Evolutionary conservation across 225 moss, liverwort and hornwort genomes (phyloP).

Genomic region (Polytrichum commune): DNA sequence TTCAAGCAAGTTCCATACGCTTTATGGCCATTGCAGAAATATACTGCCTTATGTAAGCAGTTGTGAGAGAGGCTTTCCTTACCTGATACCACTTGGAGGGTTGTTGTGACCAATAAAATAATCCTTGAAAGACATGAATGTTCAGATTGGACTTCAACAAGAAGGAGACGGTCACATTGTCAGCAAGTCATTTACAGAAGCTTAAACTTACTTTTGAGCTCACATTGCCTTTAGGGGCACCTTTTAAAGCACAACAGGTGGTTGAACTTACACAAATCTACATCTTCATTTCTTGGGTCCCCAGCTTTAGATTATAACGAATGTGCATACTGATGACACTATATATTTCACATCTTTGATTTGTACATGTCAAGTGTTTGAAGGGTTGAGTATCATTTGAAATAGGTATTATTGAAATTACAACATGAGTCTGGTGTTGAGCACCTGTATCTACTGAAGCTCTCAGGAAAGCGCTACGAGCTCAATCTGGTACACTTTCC

Average conservation of each 20-base stretch:
- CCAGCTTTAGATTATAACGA: too few species aligned
- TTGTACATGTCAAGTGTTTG: background rate
- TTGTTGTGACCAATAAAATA: too few species aligned
- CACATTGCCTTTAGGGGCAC: conserved; percentile 36
- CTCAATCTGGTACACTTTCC: conserved; percentile 43
- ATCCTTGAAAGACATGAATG: background rate
- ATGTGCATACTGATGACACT: too few species aligned
- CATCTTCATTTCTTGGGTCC: too few species aligned
- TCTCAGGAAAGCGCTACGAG: conserved; percentile 48
- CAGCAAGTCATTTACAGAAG: conserved; percentile 74
- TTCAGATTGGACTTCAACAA: conserved; percentile 38
- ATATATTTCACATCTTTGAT: background rate
- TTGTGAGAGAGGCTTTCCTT: too few species aligned
- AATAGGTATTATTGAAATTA: conserved; percentile 60
- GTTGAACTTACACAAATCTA: background rate
- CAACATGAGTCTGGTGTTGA: conserved; percentile 68
- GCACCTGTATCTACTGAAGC: conserved; percentile 50
- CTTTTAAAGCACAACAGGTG: conserved; percentile 72
- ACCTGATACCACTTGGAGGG: too few species aligned
- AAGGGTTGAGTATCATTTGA: background rate
- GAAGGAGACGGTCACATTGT: conserved; percentile 39
- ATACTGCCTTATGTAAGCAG: too few species aligned
- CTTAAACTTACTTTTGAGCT: conserved; percentile 65
- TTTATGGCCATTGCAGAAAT: too few species aligned
- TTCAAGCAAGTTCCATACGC: too few species aligned